Base-by-base conservation (phyloP, 305 asterid genomes). In the Petunia hybrid region DNA sequence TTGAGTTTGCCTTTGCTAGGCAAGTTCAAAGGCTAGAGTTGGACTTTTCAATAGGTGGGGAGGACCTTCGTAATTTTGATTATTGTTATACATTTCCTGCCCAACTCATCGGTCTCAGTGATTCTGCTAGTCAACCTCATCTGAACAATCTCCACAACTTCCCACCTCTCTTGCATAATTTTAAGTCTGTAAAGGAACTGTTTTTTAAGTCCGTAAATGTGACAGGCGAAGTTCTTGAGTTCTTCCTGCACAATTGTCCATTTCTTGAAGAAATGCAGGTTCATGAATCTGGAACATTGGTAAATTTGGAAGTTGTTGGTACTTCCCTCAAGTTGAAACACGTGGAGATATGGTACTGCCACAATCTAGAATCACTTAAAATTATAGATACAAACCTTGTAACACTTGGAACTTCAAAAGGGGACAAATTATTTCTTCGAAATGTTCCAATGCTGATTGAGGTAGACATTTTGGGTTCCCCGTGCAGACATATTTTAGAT, bases 391-490 rank as follows among this genome's bases (percentile, higher is more conserved):
- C 81, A 13, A 63, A 75, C 41, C n/a, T 80, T n/a, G 80, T 73
- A 13, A 53, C 79, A 16, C 71, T 83, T 76, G 59, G 16, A 39
- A n/a, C 63, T 5, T 4, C 45, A 8, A 8, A 4, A 4, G 78
- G 53, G 1, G 8, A 4, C 2, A 45, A 1, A 6, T 16, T 82
- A 36, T 7, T 51, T 70, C 79, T 78, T 10, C 31, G 38, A 3
- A 64, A 80, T 71, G 78, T 64, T 4, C 73, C 70, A 8, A 64
- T 46, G 80, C 83, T 83, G 2, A 62, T 70, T 35, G 82, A 79
- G 9, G 55, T 83, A 42, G 35, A 57, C 7, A 57, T 57, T 14
- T 1, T 2, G 62, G 62, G 62, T 57, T 14, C 5, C 6, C 6
- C 35, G 1, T 13, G 6, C 61, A 56, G 2, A 14, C 31, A 56